Base-by-base conservation (phyloP, 1,139 yeast genomes). In the Protomyces inouyei region DNA sequence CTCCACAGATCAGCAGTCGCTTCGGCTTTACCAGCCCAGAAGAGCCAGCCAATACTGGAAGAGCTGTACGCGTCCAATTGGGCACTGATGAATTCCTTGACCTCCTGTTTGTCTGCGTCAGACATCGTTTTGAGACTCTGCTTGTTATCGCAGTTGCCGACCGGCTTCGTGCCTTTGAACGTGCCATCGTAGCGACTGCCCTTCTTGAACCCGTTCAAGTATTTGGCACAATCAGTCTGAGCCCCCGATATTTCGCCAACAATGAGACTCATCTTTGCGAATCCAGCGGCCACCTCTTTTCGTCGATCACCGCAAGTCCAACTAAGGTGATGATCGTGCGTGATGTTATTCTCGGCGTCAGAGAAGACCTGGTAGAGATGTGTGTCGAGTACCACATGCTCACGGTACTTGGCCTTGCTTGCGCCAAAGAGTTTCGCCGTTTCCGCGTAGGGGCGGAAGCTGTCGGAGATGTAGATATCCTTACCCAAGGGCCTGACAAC, bases 201-300 rank as follows among this genome's bases (percentile, higher is more conserved):
- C 65, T 85, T 79, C 56, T 89, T 89, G 48, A 89, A 95, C 71
- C 98, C 98, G 72, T 93, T 92, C 67, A 92, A 79, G 96, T 96
- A 88, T 67, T 80, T 80, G 25, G 65, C 64, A 79, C 98, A 92
- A 76, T 92, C 97, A 9, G 97, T 90, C 70, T 91, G 80, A 0
- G 98, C 98, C 23, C 93, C 97, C 28, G 95, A 82, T 87, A 92
- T 93, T 79, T 92, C 98, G 68, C 98, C 98, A 65, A 84, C 81
- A 43, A 92, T 82, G 64, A 83, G 82, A 87, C 95, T 87, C 75
- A 86, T 86, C 73, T 88, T 96, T 48, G 74, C 68, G 21, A 60
- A 55, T 14, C 67, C 52, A 14, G 43, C 43, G 18, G 43, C 16
- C 43, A 14, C 16, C 6, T 14, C 16, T 2, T 38, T 16, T 38